A percentile compares a stretch with the other conserved stretches of the same genome.
Conservation (phyloP, 2,329 filamentous ascomycete genomes). For the Mariannaea elegans region DNA sequence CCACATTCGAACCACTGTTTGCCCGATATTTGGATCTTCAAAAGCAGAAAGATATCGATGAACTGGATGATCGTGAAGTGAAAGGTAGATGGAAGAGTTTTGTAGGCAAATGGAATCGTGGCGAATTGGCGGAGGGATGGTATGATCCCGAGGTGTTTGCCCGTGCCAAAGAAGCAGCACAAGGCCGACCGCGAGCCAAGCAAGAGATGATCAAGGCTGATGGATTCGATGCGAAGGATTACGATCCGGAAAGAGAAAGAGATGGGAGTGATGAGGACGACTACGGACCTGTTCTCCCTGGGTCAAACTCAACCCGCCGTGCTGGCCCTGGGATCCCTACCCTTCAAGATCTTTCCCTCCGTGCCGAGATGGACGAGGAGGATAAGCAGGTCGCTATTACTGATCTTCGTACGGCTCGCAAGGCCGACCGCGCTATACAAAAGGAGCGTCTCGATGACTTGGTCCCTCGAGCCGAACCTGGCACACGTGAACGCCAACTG, state of each 20-base stretch:
- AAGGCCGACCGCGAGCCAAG: conserved; percentile 15
- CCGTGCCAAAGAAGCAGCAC: conserved; percentile 44
- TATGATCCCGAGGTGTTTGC: conserved; percentile 81
- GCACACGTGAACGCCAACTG: conserved; percentile 81
- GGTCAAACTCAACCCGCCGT: conserved; percentile 35
- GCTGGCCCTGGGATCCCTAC: conserved; percentile 73
- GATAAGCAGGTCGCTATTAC: conserved; percentile 61
- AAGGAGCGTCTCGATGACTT: conserved; percentile 83
- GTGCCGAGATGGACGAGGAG: conserved; percentile 58
- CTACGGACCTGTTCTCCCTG: conserved; percentile 56
- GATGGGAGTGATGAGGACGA: conserved; percentile 59
- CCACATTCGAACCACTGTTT: conserved; percentile 74
- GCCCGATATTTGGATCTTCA: conserved; percentile 89
- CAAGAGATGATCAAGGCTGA: conserved; percentile 19
- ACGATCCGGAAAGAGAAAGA: conserved; percentile 16
- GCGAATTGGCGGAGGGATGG: conserved; percentile 89
- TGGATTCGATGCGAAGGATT: conserved; percentile 15
- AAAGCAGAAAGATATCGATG: conserved; percentile 75
- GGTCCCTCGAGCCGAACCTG: conserved; percentile 81
- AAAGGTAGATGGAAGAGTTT: conserved; percentile 95
- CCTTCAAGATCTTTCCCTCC: conserved; percentile 75
- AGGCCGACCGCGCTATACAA: conserved; percentile 70
- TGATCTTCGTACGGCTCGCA: conserved; percentile 69
- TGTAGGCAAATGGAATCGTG: conserved; percentile 88
- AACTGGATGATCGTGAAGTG: conserved; percentile 77